phyloP scores from a whole-genome alignment of 208 protist species.

The Leishmania major region DNA sequence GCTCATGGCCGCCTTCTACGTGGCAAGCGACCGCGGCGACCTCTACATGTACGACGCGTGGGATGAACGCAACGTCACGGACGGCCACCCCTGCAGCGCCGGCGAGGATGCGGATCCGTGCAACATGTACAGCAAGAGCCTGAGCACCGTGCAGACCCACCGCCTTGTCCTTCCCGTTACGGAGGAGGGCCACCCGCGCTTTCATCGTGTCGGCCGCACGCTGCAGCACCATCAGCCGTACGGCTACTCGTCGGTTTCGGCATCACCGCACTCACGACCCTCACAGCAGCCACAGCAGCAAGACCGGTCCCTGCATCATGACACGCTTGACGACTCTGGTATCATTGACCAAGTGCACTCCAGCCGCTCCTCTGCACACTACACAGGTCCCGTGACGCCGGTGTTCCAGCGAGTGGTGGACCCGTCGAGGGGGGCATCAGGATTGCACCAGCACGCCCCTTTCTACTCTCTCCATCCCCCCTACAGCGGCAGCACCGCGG shows the following conservation, averaged over 20 bases:
- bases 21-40: conserved; percentile 54
- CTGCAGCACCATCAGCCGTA: conserved; percentile 7
- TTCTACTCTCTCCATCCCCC: not conserved
- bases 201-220: conserved; percentile 17
- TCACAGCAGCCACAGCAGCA: conserved; percentile 2
- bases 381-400: conserved; percentile 23
- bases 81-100: not conserved
- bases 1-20: conserved; percentile 72
- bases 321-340: conserved; percentile 5
- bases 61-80: conserved; percentile 52
- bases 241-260: not conserved
- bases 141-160: conserved; percentile 11
- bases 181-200: conserved; percentile 28
- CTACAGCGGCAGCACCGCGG: not conserved
- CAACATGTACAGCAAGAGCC: conserved; percentile 1
- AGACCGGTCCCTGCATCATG: not conserved
- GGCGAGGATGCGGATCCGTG: not conserved
- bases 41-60: conserved; percentile 75
- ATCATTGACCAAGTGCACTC: conserved; percentile 9
- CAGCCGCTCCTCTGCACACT: conserved; percentile 20
- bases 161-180: conserved; percentile 29
- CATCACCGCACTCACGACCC: not conserved
- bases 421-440: conserved; percentile 7
- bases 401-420: conserved; percentile 29
- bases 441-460: not conserved